Evolutionary conservation across 164 flowering plant genomes (phyloP).

Genomic region (Amborella trichopoda): DNA sequence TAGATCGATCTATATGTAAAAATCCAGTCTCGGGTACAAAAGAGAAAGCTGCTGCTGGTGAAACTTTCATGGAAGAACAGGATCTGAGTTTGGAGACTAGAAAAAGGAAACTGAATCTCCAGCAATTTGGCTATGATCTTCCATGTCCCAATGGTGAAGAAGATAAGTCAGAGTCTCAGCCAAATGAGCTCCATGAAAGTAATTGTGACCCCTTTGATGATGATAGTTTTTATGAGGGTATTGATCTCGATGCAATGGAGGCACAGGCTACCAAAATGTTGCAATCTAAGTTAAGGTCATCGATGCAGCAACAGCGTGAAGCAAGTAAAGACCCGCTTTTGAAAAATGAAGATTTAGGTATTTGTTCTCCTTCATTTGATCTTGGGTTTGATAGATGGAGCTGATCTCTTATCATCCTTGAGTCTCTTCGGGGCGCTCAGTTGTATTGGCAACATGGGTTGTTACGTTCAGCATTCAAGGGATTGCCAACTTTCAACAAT

Average conservation of each 20-base stretch:
- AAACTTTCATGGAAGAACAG: too few species aligned
- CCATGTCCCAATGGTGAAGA: conserved; percentile 25
- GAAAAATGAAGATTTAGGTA: conserved; percentile 1
- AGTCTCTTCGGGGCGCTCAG: too few species aligned
- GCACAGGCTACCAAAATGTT: conserved; percentile 67
- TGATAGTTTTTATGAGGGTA: conserved; percentile 59
- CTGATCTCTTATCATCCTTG: too few species aligned
- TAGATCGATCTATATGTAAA: conserved; percentile 13
- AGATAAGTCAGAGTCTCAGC: conserved; percentile 12
- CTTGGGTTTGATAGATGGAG: conserved; percentile 51
- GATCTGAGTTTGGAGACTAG: conserved; percentile 27
- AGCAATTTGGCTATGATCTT: conserved; percentile 20
- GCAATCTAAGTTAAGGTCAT: conserved; percentile 19
- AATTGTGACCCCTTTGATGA: conserved; percentile 25
- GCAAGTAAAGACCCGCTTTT: conserved; percentile 7
- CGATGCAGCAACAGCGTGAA: conserved; percentile 11
- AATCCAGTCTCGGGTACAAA: conserved; percentile 13
- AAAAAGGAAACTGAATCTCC: conserved; percentile 46
- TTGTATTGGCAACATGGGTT: too few species aligned
- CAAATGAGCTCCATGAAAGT: conserved; percentile 11
- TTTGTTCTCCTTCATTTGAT: conserved; percentile 65
- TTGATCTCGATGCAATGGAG: conserved; percentile 87
- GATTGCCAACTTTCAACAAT: too few species aligned
- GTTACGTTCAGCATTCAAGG: too few species aligned
- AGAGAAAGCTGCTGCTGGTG: too few species aligned